Percentiles rank a stretch among this genome's conserved stretches.
Conservation (phyloP, 2,329 filamentous ascomycete species). For the Sclerotinia spermophila region DNA sequence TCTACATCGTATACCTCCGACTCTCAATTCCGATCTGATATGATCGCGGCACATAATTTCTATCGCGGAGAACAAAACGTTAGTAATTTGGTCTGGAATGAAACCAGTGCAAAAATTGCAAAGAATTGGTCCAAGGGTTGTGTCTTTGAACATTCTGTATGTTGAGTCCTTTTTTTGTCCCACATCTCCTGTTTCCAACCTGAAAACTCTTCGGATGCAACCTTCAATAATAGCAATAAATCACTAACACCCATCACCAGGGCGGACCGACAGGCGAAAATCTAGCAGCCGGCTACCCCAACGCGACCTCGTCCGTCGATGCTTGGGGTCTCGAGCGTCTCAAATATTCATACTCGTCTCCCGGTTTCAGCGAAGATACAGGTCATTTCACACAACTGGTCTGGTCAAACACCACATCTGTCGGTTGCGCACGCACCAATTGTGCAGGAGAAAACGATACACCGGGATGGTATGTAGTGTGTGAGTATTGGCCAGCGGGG, state of each 20-base stretch:
- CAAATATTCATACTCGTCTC: slow-evolving; percentile 55
- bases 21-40: slow-evolving; percentile 44
- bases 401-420: slow-evolving; percentile 59
- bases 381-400: slow-evolving; percentile 73
- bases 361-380: slow-evolving; percentile 55
- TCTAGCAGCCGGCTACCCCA: slow-evolving; percentile 63
- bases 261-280: slow-evolving; percentile 70
- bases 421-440: slow-evolving; percentile 50
- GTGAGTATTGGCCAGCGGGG: slow-evolving; percentile 66
- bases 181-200: background rate
- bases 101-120: slow-evolving; percentile 56
- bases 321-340: slow-evolving; percentile 62
- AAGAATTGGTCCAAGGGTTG: slow-evolving; percentile 46
- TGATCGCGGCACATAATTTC: slow-evolving; percentile 63
- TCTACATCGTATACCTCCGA: slow-evolving; percentile 43
- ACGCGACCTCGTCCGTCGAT: slow-evolving; percentile 56
- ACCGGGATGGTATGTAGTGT: slow-evolving; percentile 62
- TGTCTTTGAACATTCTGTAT: slow-evolving; percentile 50
- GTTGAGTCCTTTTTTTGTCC: slow-evolving; percentile 20
- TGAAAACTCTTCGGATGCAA: background rate
- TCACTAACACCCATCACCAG: slow-evolving; percentile 29
- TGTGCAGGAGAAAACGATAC: slow-evolving; percentile 41
- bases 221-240: background rate
- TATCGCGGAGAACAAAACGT: slow-evolving; percentile 64
- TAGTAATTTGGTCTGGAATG: slow-evolving; percentile 58